A percentile compares a stretch with the other conserved stretches of the same genome.
phyloP scores from a whole-genome alignment of 352 stramenopile genomes.

The Phytophthora podocarpi region DNA sequence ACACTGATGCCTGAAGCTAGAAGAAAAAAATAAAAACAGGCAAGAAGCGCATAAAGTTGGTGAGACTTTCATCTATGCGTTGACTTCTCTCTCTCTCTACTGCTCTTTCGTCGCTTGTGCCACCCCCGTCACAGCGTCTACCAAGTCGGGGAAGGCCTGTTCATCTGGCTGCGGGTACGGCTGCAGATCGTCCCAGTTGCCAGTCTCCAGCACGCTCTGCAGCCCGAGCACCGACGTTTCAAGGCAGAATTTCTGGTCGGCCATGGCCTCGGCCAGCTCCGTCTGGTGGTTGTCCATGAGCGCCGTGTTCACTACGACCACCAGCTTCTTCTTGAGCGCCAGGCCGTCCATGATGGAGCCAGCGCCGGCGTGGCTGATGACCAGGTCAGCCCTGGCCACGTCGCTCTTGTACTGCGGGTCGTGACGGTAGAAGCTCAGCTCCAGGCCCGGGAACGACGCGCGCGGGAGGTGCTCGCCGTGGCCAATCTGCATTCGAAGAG shows the following conservation, averaged over 20 bases:
- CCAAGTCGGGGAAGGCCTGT: conserved; percentile 63
- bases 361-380: conserved; percentile 95
- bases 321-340: conserved; percentile 75
- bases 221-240: conserved; percentile 53
- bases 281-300: conserved; percentile 99
- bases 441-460: conserved; percentile 36
- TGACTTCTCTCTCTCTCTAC: conserved; percentile 11
- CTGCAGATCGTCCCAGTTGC: conserved; percentile 48
- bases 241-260: conserved; percentile 63
- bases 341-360: conserved; percentile 94
- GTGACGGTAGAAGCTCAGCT: conserved; percentile 86
- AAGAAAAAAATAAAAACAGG: conserved; percentile 1
- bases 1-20: conserved; percentile 13
- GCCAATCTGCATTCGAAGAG: conserved; percentile 85
- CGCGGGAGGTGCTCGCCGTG: conserved; percentile 64
- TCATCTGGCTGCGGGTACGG: conserved; percentile 66
- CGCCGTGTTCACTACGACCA: conserved; percentile 94
- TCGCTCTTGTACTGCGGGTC: conserved; percentile 90
- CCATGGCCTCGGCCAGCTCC: conserved; percentile 94
- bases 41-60: too few species aligned
- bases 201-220: conserved; percentile 34
- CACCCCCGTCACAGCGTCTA: conserved; percentile 60
- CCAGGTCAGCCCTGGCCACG: conserved; percentile 90
- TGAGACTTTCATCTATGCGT: not conserved
- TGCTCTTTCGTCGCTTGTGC: conserved; percentile 20